Evolutionary conservation across 1,284 basidiomycete species (phyloP).

Genomic region (Lentinula novae-zelandiae): DNA sequence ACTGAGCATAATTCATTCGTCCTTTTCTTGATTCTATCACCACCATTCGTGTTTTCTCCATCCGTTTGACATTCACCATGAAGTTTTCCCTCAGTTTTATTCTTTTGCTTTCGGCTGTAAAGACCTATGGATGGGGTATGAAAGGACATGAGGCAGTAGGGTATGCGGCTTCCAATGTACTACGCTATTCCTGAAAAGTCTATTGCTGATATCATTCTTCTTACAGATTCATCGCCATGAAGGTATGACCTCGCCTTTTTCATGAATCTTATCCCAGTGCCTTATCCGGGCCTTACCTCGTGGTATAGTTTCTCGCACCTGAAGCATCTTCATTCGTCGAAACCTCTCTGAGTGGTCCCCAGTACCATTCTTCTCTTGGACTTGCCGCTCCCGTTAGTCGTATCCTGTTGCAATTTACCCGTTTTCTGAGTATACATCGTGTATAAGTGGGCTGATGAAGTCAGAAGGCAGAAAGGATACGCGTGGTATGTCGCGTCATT

Average conservation of each 20-base stretch:
- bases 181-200: background rate
- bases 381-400: background rate
- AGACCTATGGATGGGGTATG: background rate
- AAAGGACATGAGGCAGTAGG: conserved; percentile 8
- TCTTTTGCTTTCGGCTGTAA: background rate
- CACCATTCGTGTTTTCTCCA: background rate
- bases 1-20: background rate
- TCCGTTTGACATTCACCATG: background rate
- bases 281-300: background rate
- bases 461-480: conserved; percentile 31
- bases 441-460: conserved; percentile 40
- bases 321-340: conserved; percentile 1
- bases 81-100: background rate
- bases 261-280: background rate
- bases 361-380: conserved; percentile 1
- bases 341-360: background rate
- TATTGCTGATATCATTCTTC: background rate
- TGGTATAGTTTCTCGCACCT: background rate
- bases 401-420: background rate
- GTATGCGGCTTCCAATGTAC: background rate
- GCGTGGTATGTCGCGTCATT: conserved; percentile 27
- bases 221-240: conserved; percentile 6
- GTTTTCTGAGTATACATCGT: background rate
- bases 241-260: background rate
- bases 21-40: background rate